Evolutionary conservation across 192 early-diverging fungal species (phyloP), one percentile per base, ranked within the genome.

Genomic region (Mycoemilia scoparia): DNA sequence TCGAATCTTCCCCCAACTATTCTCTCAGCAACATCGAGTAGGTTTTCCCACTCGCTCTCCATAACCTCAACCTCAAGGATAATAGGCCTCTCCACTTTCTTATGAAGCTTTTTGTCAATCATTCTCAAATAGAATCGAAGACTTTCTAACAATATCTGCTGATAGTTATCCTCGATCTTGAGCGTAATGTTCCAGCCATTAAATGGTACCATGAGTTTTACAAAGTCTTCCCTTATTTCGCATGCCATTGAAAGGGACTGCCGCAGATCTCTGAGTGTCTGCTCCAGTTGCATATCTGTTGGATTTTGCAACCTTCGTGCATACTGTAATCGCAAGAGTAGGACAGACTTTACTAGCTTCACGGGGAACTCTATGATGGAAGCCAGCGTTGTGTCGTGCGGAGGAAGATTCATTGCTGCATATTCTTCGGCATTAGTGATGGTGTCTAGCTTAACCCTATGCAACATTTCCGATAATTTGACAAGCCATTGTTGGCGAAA

Each of bases 41-140:
- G 38, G 33, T 77, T 80, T n/a, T 76, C 64, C 82, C 84, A 90
- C 46, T 87, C 82, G 38, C 57, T 69, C 43, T 84, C 79, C 41
- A 90, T 55, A 9, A 80, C 51, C 45, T 83, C 87, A 38, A 78
- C 76, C 47, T 81, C 79, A 36, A 74, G 72, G 36, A 66, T 65
- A 24, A 70, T 49, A 24, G 55, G 64, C 3, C 51, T 51, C 36
- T 71, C 70, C 36, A 54, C 66, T 38, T 63, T 67, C 24, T 62
- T 43, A 25, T 68, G 64, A 23, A 77, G 56, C 42, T 80, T 84
- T 63, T 71, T 77, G 6, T 73, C 68, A 8, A 90, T 46, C 21
- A 90, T 54, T 17, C 68, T 66, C 33, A 84, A 86, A 42, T 87
- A 90, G 28, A 67, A 84, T 22, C 66, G 63, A 10, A 90, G 41